These are phyloP conservation scores for Radiomyces spectabilis DNA, from an alignment of 192 early-diverging fungal species.

Conservation along the genomic window DNA sequence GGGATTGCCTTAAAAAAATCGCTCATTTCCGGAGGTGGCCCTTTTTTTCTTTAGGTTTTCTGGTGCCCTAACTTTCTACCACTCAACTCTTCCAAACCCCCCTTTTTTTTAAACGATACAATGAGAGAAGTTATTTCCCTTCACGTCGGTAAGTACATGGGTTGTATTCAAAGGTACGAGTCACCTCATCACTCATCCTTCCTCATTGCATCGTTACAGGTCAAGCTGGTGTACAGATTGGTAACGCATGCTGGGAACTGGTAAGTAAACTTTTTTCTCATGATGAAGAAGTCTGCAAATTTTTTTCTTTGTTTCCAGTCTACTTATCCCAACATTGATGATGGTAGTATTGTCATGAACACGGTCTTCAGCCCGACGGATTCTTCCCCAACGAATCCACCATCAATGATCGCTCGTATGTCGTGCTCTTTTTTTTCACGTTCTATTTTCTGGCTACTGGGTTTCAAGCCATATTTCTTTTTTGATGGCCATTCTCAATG, in stretches of 20 bases:
- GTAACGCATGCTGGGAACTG: constrained; percentile 99
- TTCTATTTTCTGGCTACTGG: constrained; percentile 15
- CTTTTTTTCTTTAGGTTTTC: too few species aligned
- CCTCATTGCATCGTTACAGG: neutral
- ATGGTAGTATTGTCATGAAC: constrained; percentile 73
- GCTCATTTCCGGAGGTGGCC: neutral
- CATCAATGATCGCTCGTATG: constrained; percentile 16
- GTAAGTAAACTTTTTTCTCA: constrained; percentile 30
- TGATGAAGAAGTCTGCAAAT: neutral
- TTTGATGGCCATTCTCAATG: too few species aligned
- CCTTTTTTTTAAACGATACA: neutral
- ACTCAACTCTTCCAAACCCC: too few species aligned
- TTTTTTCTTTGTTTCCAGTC: too few species aligned
- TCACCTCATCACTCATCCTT: neutral
- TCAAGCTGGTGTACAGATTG: constrained; percentile 99
- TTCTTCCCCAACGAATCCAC: constrained; percentile 32
- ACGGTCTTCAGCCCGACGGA: constrained; percentile 97
- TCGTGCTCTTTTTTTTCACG: neutral
- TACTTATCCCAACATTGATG: neutral
- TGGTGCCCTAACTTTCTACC: too few species aligned
- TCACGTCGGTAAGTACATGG: constrained; percentile 48
- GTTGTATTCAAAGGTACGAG: neutral
- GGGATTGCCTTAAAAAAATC: too few species aligned
- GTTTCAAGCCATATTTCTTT: too few species aligned
- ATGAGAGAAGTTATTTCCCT: constrained; percentile 81